A percentile compares a stretch with the other conserved stretches of the same genome.
Evolutionary conservation across 495 filamentous ascomycete species (phyloP).

Genomic region (Penicillium chermesinum): DNA sequence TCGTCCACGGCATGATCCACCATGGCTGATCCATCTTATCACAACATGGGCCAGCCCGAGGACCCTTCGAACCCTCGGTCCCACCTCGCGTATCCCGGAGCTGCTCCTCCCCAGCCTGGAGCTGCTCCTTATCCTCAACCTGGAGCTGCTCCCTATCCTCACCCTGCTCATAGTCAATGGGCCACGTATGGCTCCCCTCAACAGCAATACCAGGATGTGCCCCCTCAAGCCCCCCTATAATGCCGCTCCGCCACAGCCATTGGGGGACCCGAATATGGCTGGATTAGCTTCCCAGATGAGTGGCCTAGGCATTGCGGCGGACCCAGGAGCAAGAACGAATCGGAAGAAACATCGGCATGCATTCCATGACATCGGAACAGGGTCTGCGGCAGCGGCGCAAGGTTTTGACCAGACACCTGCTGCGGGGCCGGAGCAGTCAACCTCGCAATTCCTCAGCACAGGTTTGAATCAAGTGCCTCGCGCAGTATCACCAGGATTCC

Average conservation of each 20-base stretch:
- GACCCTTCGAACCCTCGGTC: conserved; percentile 60
- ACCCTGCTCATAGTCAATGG: conserved; percentile 34
- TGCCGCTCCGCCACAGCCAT: conserved; percentile 25
- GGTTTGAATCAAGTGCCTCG: conserved; percentile 49
- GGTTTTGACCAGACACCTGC: conserved; percentile 58
- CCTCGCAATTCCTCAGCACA: conserved; percentile 68
- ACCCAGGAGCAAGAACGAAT: conserved; percentile 53
- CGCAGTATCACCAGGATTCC: conserved; percentile 47
- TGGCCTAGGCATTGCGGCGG: conserved; percentile 65
- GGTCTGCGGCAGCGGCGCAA: conserved; percentile 45
- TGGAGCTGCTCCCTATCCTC: conserved; percentile 43
- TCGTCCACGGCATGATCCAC: conserved; percentile 23
- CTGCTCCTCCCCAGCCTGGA: conserved; percentile 40
- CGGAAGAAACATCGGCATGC: conserved; percentile 95
- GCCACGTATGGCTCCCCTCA: conserved; percentile 37
- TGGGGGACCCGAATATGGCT: conserved; percentile 43
- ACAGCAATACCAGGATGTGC: conserved; percentile 22
- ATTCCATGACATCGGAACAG: conserved; percentile 78
- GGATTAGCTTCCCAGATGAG: conserved; percentile 84
- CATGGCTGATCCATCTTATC: conserved; percentile 76
- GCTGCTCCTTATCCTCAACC: conserved; percentile 56
- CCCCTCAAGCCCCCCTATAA: conserved; percentile 30
- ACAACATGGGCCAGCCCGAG: conserved; percentile 61
- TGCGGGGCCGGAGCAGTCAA: conserved; percentile 47
- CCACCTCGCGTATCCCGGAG: too few species aligned